A percentile compares a stretch with the other conserved stretches of the same genome.
These are phyloP conservation scores for Fusarium luffae DNA, from an alignment of 2,329 filamentous ascomycete species.

Conservation along the genomic window DNA sequence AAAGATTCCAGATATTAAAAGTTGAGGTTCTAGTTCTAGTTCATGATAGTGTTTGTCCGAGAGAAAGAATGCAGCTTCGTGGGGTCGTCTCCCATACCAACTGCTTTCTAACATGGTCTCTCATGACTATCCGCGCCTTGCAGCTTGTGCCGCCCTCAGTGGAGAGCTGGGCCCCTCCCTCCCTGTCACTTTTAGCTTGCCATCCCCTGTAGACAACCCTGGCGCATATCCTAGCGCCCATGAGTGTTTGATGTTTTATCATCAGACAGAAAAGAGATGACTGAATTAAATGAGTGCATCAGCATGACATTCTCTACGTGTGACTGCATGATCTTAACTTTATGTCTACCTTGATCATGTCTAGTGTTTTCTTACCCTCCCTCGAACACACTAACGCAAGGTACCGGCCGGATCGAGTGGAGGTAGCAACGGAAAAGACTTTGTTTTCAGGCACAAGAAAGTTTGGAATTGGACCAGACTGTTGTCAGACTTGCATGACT, in stretches of 20 bases:
- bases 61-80: conserved; percentile 35
- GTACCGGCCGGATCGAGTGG: conserved; percentile 21
- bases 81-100: conserved; percentile 36
- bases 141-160: conserved; percentile 15
- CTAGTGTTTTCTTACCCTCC: not conserved
- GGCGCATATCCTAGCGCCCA: conserved; percentile 4
- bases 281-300: not conserved
- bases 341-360: conserved; percentile 15
- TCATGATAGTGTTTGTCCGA: not conserved
- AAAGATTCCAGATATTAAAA: not conserved
- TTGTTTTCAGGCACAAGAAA: conserved; percentile 8
- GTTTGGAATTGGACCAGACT: conserved; percentile 16
- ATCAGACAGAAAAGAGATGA: conserved; percentile 12
- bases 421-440: conserved; percentile 12
- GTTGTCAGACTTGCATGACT: conserved; percentile 1
- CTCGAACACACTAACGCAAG: conserved; percentile 23
- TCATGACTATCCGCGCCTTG: conserved; percentile 15
- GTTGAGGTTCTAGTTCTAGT: not conserved
- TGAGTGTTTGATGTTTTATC: conserved; percentile 11
- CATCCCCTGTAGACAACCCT: conserved; percentile 1
- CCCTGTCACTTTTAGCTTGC: conserved; percentile 19
- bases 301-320: rapidly evolving
- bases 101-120: conserved; percentile 5
- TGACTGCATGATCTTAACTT: not conserved
- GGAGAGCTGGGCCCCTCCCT: conserved; percentile 1